Base-by-base conservation (phyloP, 495 filamentous ascomycete species). In the Haplographium delicatum region DNA sequence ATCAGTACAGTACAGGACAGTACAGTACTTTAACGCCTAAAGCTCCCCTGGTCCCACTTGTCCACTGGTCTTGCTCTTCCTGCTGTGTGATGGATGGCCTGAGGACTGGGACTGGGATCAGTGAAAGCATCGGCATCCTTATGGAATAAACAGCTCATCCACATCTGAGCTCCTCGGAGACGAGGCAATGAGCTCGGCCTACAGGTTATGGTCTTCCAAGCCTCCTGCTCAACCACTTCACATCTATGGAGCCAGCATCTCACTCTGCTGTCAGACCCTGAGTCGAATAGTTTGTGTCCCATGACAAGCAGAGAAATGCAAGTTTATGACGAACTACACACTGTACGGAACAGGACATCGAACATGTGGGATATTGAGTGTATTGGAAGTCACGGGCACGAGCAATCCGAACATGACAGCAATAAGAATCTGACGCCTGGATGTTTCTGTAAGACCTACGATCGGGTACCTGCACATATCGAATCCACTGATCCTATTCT, bases 381-480 rank as follows among this genome's bases (percentile, higher is more conserved):
- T n/a, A n/a, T n/a, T n/a, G n/a, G n/a, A 31, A 50, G 47, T 37
- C 27, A 45, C 30, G 27, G 41, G 39, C 39, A 26, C 38, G 18
- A 26, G 39, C 6, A 39, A 19, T 39, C 35, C 15, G 33, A 35
- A 9, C 15, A 7, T 10, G 19, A n/a, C 38, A n/a, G 35, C 20
- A 19, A 23, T 35, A 18, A 23, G 37, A 30, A 44, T 44, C 16
- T 33, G 39, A 1, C 28, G 27, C 8, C 18, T 15, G 26, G 7
- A 19, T 20, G 13, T 39, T 47, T 11, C 38, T 43, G 41, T 57
- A 35, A 54, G 44, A 54, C 51, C n/a, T n/a, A 54, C 16, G 11
- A 35, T 43, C 54, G 54, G 54, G 54, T 57, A 57, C 48, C 54
- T 57, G 54, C 54, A 27, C 48, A 40, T 47, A 24, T 43, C 42